phyloP scores from a whole-genome alignment of 441 rosid genomes.

The Biscutella laevigata region DNA sequence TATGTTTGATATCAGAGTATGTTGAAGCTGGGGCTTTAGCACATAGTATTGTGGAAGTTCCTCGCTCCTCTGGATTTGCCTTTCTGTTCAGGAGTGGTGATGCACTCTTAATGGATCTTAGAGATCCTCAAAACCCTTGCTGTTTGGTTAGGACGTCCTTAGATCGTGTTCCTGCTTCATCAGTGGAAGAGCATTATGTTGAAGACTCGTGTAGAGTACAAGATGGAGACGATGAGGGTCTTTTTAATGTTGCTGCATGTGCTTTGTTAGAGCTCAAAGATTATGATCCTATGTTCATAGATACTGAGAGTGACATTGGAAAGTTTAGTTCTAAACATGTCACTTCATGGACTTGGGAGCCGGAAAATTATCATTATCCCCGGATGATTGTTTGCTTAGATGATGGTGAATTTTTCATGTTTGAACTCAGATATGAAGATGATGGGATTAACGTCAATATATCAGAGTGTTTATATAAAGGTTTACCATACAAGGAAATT shows the following conservation, averaged over 20 bases:
- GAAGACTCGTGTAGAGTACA: conserved; percentile 70
- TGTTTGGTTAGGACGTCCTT: conserved; percentile 65
- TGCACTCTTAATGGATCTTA: conserved; percentile 90
- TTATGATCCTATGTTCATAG: conserved; percentile 97
- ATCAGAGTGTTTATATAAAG: conserved; percentile 77
- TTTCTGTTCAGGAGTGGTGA: conserved; percentile 88
- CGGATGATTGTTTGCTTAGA: conserved; percentile 77
- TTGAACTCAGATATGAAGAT: conserved; percentile 50
- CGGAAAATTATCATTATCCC: conserved; percentile 43
- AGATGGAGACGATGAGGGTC: conserved; percentile 93
- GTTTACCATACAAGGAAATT: conserved; percentile 71
- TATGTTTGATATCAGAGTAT: conserved; percentile 43
- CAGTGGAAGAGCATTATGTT: conserved; percentile 61
- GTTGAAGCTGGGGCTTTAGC: conserved; percentile 78
- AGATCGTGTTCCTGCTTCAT: conserved; percentile 46
- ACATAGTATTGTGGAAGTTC: conserved; percentile 76
- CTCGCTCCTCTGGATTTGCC: conserved; percentile 77
- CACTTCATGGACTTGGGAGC: conserved; percentile 96
- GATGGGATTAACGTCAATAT: conserved; percentile 47
- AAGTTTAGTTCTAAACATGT: conserved; percentile 51
- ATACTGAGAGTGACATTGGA: conserved; percentile 43
- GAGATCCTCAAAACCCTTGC: conserved; percentile 64
- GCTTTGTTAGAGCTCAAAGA: conserved; percentile 89
- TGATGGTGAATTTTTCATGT: conserved; percentile 79
- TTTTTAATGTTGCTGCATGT: conserved; percentile 88